Percentiles rank a stretch among this genome's conserved stretches.
Conservation (phyloP, 2,329 filamentous ascomycete species). For the Paraphoma chrysanthemicola region DNA sequence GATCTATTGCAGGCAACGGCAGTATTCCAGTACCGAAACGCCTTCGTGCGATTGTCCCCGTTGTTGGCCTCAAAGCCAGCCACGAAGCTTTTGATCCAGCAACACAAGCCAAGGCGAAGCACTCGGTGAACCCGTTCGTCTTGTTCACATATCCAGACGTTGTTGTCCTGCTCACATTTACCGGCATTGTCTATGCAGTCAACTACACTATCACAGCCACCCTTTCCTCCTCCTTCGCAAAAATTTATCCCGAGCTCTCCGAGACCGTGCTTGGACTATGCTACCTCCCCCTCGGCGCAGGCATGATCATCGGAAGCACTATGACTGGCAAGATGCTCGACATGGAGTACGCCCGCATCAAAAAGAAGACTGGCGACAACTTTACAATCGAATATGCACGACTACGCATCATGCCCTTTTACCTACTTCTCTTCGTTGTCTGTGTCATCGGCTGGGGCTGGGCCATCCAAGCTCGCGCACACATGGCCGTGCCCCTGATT, state of each 20-base stretch:
- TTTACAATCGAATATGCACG: slow-evolving; percentile 39
- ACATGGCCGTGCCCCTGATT: slow-evolving; percentile 31
- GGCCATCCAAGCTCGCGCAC: slow-evolving; percentile 25
- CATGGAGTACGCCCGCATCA: slow-evolving; percentile 55
- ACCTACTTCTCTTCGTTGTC: slow-evolving; percentile 32
- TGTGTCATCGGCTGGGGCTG: slow-evolving; percentile 38
- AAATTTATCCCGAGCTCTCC: slow-evolving; percentile 31
- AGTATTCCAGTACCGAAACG: slow-evolving; percentile 29
- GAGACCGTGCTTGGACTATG: slow-evolving; percentile 39
- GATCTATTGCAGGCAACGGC: slow-evolving; percentile 52
- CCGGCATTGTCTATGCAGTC: slow-evolving; percentile 37
- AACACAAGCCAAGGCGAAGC: slow-evolving; percentile 20
- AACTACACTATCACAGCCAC: slow-evolving; percentile 42
- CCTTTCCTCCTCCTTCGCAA: slow-evolving; percentile 34
- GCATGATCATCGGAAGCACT: slow-evolving; percentile 62
- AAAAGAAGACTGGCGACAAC: slow-evolving; percentile 21
- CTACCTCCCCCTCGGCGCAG: slow-evolving; percentile 63
- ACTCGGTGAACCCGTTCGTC: slow-evolving; percentile 36
- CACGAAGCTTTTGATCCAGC: slow-evolving; percentile 12
- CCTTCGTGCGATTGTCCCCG: slow-evolving; percentile 27
- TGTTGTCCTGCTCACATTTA: slow-evolving; percentile 54
- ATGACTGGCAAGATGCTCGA: slow-evolving; percentile 62
- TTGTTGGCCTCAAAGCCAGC: slow-evolving; percentile 30
- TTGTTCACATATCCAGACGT: slow-evolving; percentile 38
- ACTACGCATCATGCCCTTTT: slow-evolving; percentile 35